Evolutionary conservation across 1,284 basidiomycete species (phyloP).

Genomic region (Leucoagaricus sp.): DNA sequence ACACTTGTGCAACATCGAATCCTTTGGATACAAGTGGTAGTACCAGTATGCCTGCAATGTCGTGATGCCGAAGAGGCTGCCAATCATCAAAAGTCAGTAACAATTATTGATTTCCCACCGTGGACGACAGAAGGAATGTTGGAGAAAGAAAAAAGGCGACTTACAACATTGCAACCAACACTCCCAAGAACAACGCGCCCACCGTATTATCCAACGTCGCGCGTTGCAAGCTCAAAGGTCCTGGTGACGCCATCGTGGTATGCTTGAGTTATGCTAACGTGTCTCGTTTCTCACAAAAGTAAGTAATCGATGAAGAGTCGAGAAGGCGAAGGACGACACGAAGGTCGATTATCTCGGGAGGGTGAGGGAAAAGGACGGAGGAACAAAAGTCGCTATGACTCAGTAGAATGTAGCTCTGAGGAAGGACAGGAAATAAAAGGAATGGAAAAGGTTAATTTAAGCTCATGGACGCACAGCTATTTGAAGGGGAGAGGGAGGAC

Average conservation of each 20-base stretch:
- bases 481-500: conserved; percentile 10
- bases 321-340: neutral
- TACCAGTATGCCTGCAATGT: conserved; percentile 41
- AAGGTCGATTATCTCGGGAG: neutral
- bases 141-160: conserved; percentile 5
- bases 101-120: neutral
- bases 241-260: conserved; percentile 17
- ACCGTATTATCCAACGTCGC: conserved; percentile 28
- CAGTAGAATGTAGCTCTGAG: neutral
- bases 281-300: neutral
- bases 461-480: conserved; percentile 9
- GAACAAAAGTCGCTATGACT: conserved; percentile 4
- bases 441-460: neutral
- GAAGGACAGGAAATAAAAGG: neutral
- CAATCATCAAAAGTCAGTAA: neutral
- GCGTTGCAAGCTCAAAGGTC: conserved; percentile 19
- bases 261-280: neutral
- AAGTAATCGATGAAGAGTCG: neutral
- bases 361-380: neutral
- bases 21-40: conserved; percentile 39
- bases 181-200: conserved; percentile 27
- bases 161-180: conserved; percentile 25
- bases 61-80: conserved; percentile 42
- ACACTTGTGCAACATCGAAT: conserved; percentile 36
- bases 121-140: neutral